Conservation (phyloP, 768 basidiomycete species). For the Boletus insuetus region DNA sequence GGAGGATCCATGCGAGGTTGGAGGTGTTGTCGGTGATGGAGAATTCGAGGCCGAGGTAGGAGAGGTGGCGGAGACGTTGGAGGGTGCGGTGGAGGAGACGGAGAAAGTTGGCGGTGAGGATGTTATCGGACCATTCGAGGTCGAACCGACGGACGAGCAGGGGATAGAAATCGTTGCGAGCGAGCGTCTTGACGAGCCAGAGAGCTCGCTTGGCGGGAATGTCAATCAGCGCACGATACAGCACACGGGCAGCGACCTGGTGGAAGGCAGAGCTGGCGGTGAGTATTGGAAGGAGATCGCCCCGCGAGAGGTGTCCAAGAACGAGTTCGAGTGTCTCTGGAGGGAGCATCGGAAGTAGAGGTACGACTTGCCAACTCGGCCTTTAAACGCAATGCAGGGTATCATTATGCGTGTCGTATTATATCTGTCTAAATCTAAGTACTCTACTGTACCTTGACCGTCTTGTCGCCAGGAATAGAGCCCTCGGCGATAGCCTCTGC, state of each 20-base stretch:
- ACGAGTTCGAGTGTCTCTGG: conserved; percentile 37
- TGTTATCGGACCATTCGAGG: conserved; percentile 39
- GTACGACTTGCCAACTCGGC: too few relatives aligned
- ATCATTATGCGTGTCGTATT: conserved; percentile 7
- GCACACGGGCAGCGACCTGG: conserved; percentile 27
- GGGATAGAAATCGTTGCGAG: conserved; percentile 36
- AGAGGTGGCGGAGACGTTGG: conserved; percentile 36
- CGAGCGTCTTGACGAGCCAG: conserved; percentile 40
- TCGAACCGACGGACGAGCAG: conserved; percentile 44
- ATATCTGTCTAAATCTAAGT: background rate
- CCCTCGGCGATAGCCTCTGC: conserved; percentile 59
- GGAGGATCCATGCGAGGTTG: conserved; percentile 48
- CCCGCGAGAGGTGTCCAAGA: conserved; percentile 23
- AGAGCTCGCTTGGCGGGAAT: conserved; percentile 31
- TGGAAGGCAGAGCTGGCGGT: conserved; percentile 26
- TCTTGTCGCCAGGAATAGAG: conserved; percentile 23
- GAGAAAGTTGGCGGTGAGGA: conserved; percentile 49
- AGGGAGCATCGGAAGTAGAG: conserved; percentile 26
- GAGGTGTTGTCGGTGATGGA: conserved; percentile 33
- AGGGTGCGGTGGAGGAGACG: conserved; percentile 47
- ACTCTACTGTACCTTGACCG: conserved; percentile 27
- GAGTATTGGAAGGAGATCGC: conserved; percentile 28
- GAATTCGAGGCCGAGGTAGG: conserved; percentile 49
- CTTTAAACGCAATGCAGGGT: background rate
- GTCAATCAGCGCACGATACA: conserved; percentile 39